Conservation (phyloP, 352 stramenopile species). For the Pythium graminicola region DNA sequence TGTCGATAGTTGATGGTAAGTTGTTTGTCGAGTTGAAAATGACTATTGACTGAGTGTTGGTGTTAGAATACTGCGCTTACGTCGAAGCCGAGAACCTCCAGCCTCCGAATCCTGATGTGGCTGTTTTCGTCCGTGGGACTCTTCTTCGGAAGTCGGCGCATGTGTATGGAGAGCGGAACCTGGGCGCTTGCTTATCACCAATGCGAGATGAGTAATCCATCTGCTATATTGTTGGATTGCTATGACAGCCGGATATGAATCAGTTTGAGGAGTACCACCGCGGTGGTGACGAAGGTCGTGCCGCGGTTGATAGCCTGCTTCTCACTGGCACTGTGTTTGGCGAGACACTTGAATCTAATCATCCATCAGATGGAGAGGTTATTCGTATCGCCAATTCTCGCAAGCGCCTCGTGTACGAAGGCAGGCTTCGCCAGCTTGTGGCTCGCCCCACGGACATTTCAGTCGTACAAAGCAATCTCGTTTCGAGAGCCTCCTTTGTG, state of each 20-base stretch:
- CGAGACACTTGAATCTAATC: constrained; percentile 11
- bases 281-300: constrained; percentile 9
- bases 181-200: constrained; percentile 10
- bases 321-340: constrained; percentile 15
- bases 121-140: constrained; percentile 8
- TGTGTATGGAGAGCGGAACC: constrained; percentile 3
- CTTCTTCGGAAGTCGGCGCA: constrained; percentile 19
- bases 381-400: constrained; percentile 19
- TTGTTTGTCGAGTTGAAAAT: background rate
- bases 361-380: constrained; percentile 1
- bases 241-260: background rate
- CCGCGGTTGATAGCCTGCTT: constrained; percentile 11
- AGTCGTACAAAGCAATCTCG: background rate
- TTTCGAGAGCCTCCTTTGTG: no score
- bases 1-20: constrained; percentile 11
- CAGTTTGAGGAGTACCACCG: background rate
- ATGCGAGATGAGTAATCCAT: constrained; percentile 3
- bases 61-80: constrained; percentile 9
- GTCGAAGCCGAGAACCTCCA: constrained; percentile 3
- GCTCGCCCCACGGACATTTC: constrained; percentile 5
- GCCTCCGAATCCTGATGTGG: constrained; percentile 1
- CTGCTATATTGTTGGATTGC: background rate
- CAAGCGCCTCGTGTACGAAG: constrained; percentile 13
- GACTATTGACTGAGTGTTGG: background rate
- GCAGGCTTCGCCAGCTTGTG: constrained; percentile 15